phyloP scores from a whole-genome alignment of 176 grass and related monocot species.

The Cenchrus fungigraminus region DNA sequence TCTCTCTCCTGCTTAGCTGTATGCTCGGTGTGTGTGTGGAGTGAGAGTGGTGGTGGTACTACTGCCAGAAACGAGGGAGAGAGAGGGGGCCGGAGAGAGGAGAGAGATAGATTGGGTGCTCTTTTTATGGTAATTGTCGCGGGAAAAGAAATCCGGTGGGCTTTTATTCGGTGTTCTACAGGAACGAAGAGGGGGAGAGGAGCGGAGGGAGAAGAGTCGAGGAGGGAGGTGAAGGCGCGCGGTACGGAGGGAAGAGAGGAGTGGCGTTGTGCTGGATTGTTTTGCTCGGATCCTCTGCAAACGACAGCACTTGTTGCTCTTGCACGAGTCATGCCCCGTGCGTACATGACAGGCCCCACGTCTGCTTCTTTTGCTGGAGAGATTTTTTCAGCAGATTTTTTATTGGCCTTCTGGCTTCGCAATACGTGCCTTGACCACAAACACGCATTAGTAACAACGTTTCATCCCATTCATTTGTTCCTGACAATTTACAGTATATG shows the following conservation, averaged over 20 bases:
- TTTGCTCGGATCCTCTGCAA: conserved; percentile 43
- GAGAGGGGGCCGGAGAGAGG: background rate
- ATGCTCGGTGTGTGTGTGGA: conserved; percentile 36
- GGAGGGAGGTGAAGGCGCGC: conserved; percentile 9
- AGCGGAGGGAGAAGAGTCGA: background rate
- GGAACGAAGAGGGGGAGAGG: background rate
- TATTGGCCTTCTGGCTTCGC: background rate
- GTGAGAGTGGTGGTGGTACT: conserved; percentile 11
- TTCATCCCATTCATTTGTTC: too few species aligned
- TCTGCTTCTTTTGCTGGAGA: background rate
- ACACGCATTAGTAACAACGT: too few species aligned
- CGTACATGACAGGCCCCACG: conserved; percentile 29
- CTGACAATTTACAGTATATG: too few species aligned
- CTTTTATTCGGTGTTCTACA: conserved; percentile 57
- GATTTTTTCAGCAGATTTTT: background rate
- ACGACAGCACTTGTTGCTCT: conserved; percentile 25
- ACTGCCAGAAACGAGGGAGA: conserved; percentile 10
- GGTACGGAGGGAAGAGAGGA: background rate
- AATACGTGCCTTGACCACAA: too few species aligned
- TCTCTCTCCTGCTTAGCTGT: conserved; percentile 47
- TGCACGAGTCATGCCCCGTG: conserved; percentile 26
- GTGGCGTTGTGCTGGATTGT: background rate
- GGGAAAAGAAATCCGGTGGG: conserved; percentile 56
- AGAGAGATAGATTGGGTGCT: conserved; percentile 35
- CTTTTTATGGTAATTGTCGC: conserved; percentile 68